These are phyloP conservation scores for Penstemon newberryi DNA, from an alignment of 257 asterid species.

Conservation along the genomic window DNA sequence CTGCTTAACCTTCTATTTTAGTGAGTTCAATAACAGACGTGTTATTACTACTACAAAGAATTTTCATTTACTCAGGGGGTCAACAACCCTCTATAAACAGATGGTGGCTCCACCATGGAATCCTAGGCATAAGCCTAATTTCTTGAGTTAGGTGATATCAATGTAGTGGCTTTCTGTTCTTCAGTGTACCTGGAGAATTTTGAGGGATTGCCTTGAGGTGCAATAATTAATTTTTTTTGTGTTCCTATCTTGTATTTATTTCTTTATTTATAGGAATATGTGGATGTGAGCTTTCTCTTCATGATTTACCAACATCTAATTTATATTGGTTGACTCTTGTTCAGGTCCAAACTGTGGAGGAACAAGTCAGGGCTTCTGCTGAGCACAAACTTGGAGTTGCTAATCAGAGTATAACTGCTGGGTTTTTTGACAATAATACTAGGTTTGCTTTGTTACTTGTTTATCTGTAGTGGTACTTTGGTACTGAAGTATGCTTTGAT, in stretches of 20 bases:
- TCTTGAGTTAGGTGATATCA: constrained; percentile 5
- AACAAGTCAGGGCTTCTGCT: constrained; percentile 99
- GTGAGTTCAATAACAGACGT: too few species aligned
- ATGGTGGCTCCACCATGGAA: too few species aligned
- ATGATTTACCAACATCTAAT: constrained; percentile 7
- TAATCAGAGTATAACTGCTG: constrained; percentile 99
- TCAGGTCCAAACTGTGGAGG: constrained; percentile 98
- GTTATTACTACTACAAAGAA: too few species aligned
- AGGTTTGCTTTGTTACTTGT: constrained; percentile 48
- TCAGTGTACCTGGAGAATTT: constrained; percentile 12
- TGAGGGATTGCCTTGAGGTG: constrained; percentile 9
- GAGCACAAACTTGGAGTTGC: constrained; percentile 99
- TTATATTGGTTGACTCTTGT: constrained; percentile 29
- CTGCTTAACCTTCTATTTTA: too few species aligned
- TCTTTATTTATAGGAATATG: constrained; percentile 9
- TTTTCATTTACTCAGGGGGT: too few species aligned
- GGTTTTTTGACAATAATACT: constrained; percentile 95
- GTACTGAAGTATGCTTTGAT: constrained; percentile 15
- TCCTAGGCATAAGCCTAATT: background rate
- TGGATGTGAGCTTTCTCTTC: constrained; percentile 13
- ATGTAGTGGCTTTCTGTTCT: constrained; percentile 9
- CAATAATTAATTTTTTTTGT: constrained; percentile 1
- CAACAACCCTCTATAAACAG: too few species aligned
- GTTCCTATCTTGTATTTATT: background rate
- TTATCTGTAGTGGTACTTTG: constrained; percentile 16